These are phyloP conservation scores for Populus trichocarpa DNA, from an alignment of 441 rosid species.

Conservation along the genomic window DNA sequence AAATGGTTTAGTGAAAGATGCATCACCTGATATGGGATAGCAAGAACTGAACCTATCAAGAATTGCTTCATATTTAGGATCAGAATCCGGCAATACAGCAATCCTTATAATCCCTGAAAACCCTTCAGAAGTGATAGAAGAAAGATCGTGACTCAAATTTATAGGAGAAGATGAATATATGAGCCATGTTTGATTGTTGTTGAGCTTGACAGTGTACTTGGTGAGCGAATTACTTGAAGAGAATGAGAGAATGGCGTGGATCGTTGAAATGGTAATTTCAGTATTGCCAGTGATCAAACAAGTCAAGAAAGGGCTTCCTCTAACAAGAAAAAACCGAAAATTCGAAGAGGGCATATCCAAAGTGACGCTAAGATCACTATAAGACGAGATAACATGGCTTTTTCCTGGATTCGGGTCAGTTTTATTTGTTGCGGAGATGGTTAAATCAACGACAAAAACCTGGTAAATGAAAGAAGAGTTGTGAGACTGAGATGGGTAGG, in stretches of 20 bases:
- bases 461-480: conserved; percentile 65
- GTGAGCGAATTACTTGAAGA: conserved; percentile 45
- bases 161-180: conserved; percentile 72
- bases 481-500: conserved; percentile 65
- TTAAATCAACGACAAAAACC: conserved; percentile 60
- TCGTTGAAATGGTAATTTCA: conserved; percentile 57
- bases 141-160: conserved; percentile 35
- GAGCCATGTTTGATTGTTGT: conserved; percentile 86
- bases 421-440: conserved; percentile 48
- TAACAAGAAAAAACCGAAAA: conserved; percentile 68
- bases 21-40: conserved; percentile 79
- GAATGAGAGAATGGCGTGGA: conserved; percentile 69
- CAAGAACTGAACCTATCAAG: conserved; percentile 82
- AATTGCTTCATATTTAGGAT: conserved; percentile 40
- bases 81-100: conserved; percentile 49
- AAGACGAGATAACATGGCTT: conserved; percentile 63
- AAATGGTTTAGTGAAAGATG: conserved; percentile 60
- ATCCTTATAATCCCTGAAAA: conserved; percentile 69
- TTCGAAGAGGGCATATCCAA: conserved; percentile 67
- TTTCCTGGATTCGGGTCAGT: conserved; percentile 22
- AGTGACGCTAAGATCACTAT: conserved; percentile 71
- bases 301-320: conserved; percentile 92
- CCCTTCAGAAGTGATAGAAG: conserved; percentile 42
- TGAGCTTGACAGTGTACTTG: conserved; percentile 59
- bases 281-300: conserved; percentile 44